Percentiles rank a stretch among this genome's conserved stretches.
Evolutionary conservation across 148 eudicot genomes (phyloP).

Genomic region (Rhododendron ferrugineum): DNA sequence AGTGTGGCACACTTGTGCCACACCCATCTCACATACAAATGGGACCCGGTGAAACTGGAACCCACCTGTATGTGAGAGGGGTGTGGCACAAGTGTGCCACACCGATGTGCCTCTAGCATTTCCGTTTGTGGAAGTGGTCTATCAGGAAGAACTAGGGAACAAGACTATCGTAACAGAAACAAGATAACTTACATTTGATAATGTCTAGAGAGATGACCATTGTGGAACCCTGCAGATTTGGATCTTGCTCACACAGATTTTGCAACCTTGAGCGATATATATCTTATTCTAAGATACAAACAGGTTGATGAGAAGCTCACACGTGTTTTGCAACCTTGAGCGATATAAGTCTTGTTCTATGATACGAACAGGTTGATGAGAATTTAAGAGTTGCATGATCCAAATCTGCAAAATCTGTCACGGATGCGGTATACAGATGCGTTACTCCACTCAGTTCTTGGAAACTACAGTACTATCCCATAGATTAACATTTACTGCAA

Average conservation of each 20-base stretch:
- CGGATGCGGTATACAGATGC: neutral
- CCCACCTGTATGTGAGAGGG: no score
- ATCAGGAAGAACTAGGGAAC: neutral
- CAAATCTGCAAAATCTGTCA: no score
- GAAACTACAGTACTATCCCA: neutral
- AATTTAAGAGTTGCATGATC: neutral
- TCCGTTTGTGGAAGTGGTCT: neutral
- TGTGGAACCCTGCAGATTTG: constrained; percentile 1
- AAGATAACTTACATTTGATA: neutral
- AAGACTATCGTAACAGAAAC: neutral
- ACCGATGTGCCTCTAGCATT: no score
- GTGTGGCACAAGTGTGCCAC: no score
- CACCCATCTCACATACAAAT: no score
- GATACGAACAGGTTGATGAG: neutral
- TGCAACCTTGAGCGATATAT: neutral
- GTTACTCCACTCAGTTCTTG: neutral
- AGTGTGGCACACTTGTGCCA: no score
- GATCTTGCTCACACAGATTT: neutral
- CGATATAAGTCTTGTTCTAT: neutral
- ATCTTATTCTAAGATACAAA: neutral
- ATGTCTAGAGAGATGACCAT: neutral
- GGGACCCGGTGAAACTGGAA: no score
- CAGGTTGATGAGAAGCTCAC: neutral
- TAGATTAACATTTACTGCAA: neutral
- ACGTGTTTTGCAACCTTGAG: neutral